These are phyloP conservation scores for Theileria parva DNA, from an alignment of 169 alveolate species.

Conservation along the genomic window DNA sequence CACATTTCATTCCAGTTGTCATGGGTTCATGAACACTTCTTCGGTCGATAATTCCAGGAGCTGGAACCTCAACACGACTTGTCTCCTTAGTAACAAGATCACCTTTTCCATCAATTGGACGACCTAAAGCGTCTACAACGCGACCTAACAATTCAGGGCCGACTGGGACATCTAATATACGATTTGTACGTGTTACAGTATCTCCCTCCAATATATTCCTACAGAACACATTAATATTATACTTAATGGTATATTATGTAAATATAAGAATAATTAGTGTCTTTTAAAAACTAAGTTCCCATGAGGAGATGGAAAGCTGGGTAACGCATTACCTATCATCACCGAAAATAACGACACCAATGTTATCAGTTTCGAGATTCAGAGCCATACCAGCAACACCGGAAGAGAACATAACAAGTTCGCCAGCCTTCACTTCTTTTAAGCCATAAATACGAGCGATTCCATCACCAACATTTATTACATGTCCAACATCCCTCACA, in stretches of 20 bases:
- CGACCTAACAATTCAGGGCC: conserved; percentile 96
- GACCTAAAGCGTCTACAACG: conserved; percentile 96
- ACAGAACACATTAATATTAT: background rate
- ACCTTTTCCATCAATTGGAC: conserved; percentile 95
- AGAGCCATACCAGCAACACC: conserved; percentile 94
- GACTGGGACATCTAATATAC: conserved; percentile 95
- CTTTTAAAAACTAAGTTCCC: background rate
- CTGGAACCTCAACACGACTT: conserved; percentile 94
- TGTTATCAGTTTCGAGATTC: conserved; percentile 95
- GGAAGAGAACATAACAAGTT: conserved; percentile 91
- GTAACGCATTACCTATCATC: conserved; percentile 85
- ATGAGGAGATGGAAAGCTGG: background rate
- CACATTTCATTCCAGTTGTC: conserved; percentile 95
- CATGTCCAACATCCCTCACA: conserved; percentile 93
- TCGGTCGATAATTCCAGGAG: conserved; percentile 98
- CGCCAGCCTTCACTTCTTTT: conserved; percentile 94
- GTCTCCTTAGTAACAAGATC: conserved; percentile 86
- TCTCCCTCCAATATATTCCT: conserved; percentile 95
- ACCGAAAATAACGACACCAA: conserved; percentile 96
- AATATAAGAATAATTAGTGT: background rate
- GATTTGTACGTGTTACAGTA: conserved; percentile 90
- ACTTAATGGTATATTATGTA: background rate
- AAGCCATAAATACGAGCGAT: conserved; percentile 95
- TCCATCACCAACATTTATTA: conserved; percentile 96
- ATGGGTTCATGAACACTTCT: conserved; percentile 96